Percentiles rank a stretch among this genome's conserved stretches.
Evolutionary conservation across 176 grass and related monocot species (phyloP).

Genomic region (Areca catechu): DNA sequence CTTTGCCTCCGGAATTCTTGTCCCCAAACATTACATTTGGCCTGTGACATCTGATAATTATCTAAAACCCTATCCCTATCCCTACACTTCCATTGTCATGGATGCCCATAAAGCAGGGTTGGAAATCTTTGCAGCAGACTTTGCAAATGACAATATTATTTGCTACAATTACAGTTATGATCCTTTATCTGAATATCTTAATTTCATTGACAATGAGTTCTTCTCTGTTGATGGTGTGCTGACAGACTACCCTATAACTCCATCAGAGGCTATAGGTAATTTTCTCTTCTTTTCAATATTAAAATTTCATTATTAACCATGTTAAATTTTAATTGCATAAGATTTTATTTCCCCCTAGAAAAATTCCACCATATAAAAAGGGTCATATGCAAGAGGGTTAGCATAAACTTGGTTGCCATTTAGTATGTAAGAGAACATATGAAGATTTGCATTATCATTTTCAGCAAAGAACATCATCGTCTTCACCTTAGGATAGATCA

Average conservation of each 20-base stretch:
- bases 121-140: conserved; percentile 74
- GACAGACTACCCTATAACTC: conserved; percentile 68
- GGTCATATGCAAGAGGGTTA: neutral
- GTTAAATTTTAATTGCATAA: too few species aligned
- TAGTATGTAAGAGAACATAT: too few species aligned
- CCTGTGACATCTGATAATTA: conserved; percentile 71
- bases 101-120: conserved; percentile 85
- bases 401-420: neutral
- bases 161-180: conserved; percentile 90
- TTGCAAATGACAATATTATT: conserved; percentile 63
- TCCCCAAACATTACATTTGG: conserved; percentile 83
- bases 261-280: conserved; percentile 68
- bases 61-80: conserved; percentile 30
- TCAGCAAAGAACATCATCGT: too few species aligned
- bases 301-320: too few species aligned
- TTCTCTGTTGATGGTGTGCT: conserved; percentile 94
- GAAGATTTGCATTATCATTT: too few species aligned
- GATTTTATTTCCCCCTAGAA: too few species aligned
- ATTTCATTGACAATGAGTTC: conserved; percentile 60
- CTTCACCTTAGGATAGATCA: too few species aligned
- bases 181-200: conserved; percentile 70
- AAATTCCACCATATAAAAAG: neutral
- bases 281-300: conserved; percentile 2
- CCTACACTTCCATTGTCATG: conserved; percentile 49
- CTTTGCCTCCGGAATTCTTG: conserved; percentile 86